Conservation (phyloP, 306 rosid genomes). For the Sechiopsis laciniata region DNA sequence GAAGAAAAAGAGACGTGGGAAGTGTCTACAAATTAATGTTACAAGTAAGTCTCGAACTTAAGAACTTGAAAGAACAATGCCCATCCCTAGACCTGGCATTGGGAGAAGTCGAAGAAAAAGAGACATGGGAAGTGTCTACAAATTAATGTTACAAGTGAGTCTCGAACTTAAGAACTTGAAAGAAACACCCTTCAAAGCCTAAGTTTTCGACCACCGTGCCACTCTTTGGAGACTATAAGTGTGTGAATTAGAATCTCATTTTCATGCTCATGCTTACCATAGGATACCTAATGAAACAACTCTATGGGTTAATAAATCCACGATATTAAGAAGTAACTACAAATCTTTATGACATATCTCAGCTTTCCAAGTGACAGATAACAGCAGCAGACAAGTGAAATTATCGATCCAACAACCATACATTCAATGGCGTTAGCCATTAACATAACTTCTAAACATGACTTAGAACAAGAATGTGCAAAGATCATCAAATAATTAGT, state of each 20-base stretch:
- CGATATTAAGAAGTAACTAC: not conserved
- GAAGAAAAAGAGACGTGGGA: too few relatives aligned
- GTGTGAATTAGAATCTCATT: not conserved
- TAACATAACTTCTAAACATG: not conserved
- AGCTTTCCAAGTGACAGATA: not conserved
- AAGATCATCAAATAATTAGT: not conserved
- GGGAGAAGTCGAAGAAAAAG: too few relatives aligned
- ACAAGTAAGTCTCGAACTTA: too few relatives aligned
- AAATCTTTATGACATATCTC: not conserved
- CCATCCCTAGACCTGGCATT: too few relatives aligned
- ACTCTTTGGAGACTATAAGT: too few relatives aligned
- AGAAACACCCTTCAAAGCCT: too few relatives aligned
- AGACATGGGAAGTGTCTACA: too few relatives aligned
- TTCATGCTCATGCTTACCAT: slow-evolving; percentile 1
- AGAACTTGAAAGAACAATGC: too few relatives aligned
- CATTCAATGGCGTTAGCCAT: not conserved
- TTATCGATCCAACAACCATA: not conserved
- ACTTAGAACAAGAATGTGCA: not conserved
- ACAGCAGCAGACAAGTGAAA: not conserved
- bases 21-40: too few relatives aligned
- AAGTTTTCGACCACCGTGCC: too few relatives aligned
- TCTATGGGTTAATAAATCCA: not conserved
- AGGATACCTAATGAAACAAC: not conserved
- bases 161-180: too few relatives aligned
- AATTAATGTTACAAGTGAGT: too few relatives aligned